Conservation (phyloP, 2,329 filamentous ascomycete species). For the Orbilia brochopaga region DNA sequence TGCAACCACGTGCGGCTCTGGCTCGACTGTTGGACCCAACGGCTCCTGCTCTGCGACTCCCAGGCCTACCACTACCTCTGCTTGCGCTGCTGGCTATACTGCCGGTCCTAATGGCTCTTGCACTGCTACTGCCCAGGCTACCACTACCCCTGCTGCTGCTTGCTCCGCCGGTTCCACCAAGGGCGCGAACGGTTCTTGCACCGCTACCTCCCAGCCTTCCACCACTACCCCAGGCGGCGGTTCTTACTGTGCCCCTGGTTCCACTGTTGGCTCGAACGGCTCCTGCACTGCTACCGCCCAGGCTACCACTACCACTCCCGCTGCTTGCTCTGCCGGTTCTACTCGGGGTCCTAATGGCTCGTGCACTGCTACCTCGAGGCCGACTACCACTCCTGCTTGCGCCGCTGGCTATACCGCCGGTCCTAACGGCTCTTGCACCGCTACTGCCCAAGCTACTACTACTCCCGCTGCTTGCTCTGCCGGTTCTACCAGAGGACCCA, state of each 20-base stretch:
- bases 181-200: neutral
- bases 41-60: neutral
- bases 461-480: neutral
- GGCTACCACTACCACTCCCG: neutral
- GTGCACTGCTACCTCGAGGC: too few species aligned
- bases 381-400: neutral
- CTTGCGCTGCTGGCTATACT: neutral
- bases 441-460: neutral
- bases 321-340: too few species aligned
- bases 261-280: neutral
- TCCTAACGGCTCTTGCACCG: neutral
- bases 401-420: neutral
- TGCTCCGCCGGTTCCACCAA: neutral
- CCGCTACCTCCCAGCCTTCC: neutral
- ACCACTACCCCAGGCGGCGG: neutral
- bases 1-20: neutral
- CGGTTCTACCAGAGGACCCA: neutral
- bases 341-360: too few species aligned
- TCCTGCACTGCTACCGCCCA: neutral
- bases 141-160: neutral
- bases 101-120: neutral
- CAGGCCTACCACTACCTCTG: neutral
- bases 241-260: neutral
- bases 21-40: conserved; percentile 9
- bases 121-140: neutral